Conservation (phyloP, 345 rosid genomes). For the Kernera saxatilis region DNA sequence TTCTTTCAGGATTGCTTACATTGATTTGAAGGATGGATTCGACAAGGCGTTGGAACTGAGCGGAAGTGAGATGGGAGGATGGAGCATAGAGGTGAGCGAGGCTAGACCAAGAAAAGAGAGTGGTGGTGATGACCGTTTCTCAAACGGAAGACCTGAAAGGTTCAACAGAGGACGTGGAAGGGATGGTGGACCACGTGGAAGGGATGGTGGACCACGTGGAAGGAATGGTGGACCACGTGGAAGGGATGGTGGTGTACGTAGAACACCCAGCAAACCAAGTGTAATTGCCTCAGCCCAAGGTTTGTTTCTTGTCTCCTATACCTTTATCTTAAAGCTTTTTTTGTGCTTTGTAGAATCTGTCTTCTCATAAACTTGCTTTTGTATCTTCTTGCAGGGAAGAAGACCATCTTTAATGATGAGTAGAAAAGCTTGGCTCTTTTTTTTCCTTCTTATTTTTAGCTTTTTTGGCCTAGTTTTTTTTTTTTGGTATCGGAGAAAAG, state of each 20-base stretch:
- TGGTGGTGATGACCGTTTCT: neutral
- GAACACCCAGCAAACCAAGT: slow-evolving; percentile 38
- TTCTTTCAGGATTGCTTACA: slow-evolving; percentile 55
- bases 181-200: neutral
- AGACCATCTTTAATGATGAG: slow-evolving; percentile 31
- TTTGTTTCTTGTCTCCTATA: neutral
- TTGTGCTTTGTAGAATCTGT: neutral
- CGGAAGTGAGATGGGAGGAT: slow-evolving; percentile 46
- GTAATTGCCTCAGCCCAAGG: slow-evolving; percentile 19
- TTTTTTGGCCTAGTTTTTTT: neutral
- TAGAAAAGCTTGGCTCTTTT: neutral
- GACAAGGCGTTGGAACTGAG: slow-evolving; percentile 57
- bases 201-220: slow-evolving; percentile 15
- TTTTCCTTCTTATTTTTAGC: neutral
- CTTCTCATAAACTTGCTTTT: neutral
- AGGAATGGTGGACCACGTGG: slow-evolving; percentile 22
- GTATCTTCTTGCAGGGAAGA: slow-evolving; percentile 32
- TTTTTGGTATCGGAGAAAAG: neutral
- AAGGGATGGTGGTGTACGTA: slow-evolving; percentile 7
- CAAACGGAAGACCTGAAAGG: slow-evolving; percentile 13
- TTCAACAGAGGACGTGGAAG: slow-evolving; percentile 29
- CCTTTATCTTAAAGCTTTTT: neutral
- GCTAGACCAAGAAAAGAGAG: slow-evolving; percentile 46
- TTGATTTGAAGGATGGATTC: slow-evolving; percentile 45
- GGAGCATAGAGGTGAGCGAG: slow-evolving; percentile 44